Evolutionary conservation across 2,329 filamentous ascomycete species (phyloP), one percentile per base, ranked within the genome.

Genomic region (Talaromyces sp.): DNA sequence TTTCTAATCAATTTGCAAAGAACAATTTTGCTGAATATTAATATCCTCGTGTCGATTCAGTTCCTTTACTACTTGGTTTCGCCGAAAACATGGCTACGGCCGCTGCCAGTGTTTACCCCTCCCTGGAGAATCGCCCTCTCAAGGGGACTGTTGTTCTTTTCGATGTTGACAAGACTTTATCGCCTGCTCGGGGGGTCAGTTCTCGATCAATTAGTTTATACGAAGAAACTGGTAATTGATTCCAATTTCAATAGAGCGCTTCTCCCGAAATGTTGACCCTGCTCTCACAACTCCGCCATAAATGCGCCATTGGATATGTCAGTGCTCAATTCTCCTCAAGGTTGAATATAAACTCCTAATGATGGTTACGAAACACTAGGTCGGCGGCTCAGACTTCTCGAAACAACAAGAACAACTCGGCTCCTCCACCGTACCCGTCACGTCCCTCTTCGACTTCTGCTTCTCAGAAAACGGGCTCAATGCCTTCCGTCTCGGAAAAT

Each of bases 321-420:
- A 58, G 75, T 72, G 11, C 60, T 43, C n/a, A n/a, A 43, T 31
- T 38, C 13, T n/a, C 27, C 17, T 19, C 17, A 43, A 43, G n/a
- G 11, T 29, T n/a, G n/a, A 22, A 11, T 15, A 56, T 7, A 1
- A 36, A 15, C 7, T 7, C 5, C 53, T 56, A 22, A 56, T 6
- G 10, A 56, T 22, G 5, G 17, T 22, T 36, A 2, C 53, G 25
- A 36, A 38, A 38, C 29, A 19, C 1, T 62, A 82, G 80, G 79
- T 98, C 68, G 95, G 95, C 74, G 95, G 95, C 77, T 95, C 91
- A 73, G 91, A 98, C 84, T 87, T 97, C 68, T 82, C 79, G 77
- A 98, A 99, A 84, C 95, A 98, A 81, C 92, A 98, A 80, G 95
- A 98, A 80, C 94, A 98, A 82, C 87, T 98, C 68, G 93, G 93